These are phyloP conservation scores for Ashbya aceris DNA, from an alignment of 1,139 yeast species.

Conservation along the genomic window DNA sequence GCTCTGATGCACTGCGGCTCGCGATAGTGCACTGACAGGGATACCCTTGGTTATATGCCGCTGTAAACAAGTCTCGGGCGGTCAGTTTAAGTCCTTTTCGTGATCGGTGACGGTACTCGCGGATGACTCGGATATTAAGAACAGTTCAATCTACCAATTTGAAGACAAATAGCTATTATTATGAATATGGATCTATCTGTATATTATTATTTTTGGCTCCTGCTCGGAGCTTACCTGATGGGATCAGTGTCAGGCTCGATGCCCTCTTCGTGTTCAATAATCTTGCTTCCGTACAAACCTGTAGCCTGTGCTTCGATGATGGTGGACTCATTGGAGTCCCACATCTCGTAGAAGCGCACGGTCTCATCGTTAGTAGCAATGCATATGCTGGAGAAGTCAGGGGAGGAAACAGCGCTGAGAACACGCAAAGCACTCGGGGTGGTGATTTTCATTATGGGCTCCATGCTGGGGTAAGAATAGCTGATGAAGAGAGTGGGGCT, in stretches of 20 bases:
- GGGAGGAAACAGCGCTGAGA: slow-evolving; percentile 57
- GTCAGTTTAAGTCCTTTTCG: too few species aligned
- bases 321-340: slow-evolving; percentile 39
- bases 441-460: slow-evolving; percentile 41
- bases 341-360: slow-evolving; percentile 59
- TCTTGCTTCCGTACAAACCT: slow-evolving; percentile 46
- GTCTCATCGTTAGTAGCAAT: slow-evolving; percentile 73
- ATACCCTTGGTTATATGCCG: too few species aligned
- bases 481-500: slow-evolving; percentile 43
- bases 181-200: slow-evolving; percentile 3
- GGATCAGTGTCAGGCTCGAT: slow-evolving; percentile 18
- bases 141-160: not conserved
- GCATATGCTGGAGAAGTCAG: slow-evolving; percentile 51
- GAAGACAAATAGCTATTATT: slow-evolving; percentile 5
- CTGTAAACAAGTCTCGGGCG: too few species aligned
- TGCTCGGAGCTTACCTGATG: slow-evolving; percentile 4
- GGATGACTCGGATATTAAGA: not conserved
- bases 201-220: slow-evolving; percentile 26
- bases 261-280: slow-evolving; percentile 54
- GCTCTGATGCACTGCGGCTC: too few species aligned
- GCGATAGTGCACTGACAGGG: too few species aligned
- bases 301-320: slow-evolving; percentile 33
- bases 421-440: slow-evolving; percentile 48
- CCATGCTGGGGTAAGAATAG: slow-evolving; percentile 60
- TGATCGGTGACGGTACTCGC: too few species aligned